Evolutionary conservation across 768 basidiomycete genomes (phyloP).

Genomic region (Pulveroboletus ravenelii): DNA sequence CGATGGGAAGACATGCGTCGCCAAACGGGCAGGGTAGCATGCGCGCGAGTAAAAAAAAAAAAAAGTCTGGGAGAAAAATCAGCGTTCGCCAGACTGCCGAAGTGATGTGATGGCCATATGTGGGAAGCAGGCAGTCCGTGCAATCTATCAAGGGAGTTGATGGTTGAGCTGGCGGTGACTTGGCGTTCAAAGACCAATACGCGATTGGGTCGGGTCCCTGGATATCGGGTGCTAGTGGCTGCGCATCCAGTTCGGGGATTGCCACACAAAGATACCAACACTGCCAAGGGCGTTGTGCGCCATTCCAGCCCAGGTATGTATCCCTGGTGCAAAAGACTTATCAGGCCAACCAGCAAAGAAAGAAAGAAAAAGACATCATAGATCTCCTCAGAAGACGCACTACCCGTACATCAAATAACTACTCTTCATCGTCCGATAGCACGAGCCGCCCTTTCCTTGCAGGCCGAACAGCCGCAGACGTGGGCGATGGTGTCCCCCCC

Average conservation of each 20-base stretch:
- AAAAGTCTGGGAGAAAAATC: not conserved
- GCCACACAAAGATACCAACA: not conserved
- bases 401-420: constrained; percentile 12
- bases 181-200: constrained; percentile 3
- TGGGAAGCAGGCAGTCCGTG: not conserved
- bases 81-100: not conserved
- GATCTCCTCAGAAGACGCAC: constrained; percentile 6
- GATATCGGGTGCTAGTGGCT: not conserved
- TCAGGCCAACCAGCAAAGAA: not conserved
- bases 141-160: not conserved
- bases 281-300: too few relatives aligned
- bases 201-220: constrained; percentile 17
- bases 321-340: constrained; percentile 8
- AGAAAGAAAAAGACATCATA: not conserved
- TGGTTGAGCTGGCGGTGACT: constrained; percentile 8
- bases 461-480: constrained; percentile 10
- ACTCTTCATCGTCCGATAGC: constrained; percentile 37
- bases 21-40: constrained; percentile 11
- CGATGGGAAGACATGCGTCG: constrained; percentile 11
- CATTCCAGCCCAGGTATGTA: not conserved
- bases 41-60: constrained; percentile 11
- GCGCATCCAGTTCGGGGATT: constrained; percentile 7
- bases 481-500: constrained; percentile 1
- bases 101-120: not conserved
- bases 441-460: constrained; percentile 29